Evolutionary conservation across 1,139 yeast species (phyloP), one percentile per base, ranked within the genome.

Genomic region (Hanseniaspora gamundiae): DNA sequence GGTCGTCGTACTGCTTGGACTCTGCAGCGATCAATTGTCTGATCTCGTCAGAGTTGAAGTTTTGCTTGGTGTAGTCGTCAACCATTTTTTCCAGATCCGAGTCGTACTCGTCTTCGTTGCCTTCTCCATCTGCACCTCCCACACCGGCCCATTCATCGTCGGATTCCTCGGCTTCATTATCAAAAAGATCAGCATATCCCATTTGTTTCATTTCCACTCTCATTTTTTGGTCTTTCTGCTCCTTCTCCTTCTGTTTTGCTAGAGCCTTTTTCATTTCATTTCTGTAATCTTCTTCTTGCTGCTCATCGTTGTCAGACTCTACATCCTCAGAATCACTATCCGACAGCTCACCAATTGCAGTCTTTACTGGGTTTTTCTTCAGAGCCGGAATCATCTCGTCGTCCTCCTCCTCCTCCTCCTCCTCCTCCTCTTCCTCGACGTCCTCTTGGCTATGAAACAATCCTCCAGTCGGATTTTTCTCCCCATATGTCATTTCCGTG

Each of bases 81-180:
- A 87, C 78, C 79, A 86, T 78, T 48, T 68, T 73, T 59, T 82
- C 94, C 57, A 86, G 81, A 51, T 84, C 94, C 27, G 87, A 78
- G 54, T 81, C 74, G 43, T 79, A 85, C 28, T 67, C 69, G 49
- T 79, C 86, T 3, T 33, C 36, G 3, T 78, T 74, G 3, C 62
- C 56, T 49, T 86, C 95, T 5, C 80, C 85, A 53, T 84, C 93
- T 10, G 60, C 70, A 47, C 95, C 95, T 45, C 95, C 96, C 45
- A 84, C 59, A 2, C 95, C 95, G 42, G 78, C 79, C 88, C 94
- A 88, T 65, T 88, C 96, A 67, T 88, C 97, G 51, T 91, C 97
- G 36, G 95, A 85, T 66, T 91, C 97, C 52, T 78, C 93, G 39
- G 98, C 98, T 66, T 88, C 95, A 49, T 59, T 57, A 46, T 65